Conservation (phyloP, 192 early-diverging fungal genomes). For the Entomortierella chlamydospora region DNA sequence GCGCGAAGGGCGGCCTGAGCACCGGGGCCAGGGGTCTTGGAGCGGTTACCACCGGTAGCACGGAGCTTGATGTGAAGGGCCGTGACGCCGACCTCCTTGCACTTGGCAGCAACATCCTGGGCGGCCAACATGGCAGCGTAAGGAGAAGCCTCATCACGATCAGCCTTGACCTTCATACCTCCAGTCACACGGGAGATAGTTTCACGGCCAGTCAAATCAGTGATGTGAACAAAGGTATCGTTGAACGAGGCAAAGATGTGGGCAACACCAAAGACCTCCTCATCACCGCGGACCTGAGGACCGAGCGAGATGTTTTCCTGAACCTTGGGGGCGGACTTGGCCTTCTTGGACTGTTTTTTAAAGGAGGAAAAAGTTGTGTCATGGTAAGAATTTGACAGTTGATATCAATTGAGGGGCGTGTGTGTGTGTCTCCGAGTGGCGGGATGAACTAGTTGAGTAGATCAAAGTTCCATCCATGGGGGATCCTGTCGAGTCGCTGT, state of each 20-base stretch:
- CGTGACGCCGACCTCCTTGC: constrained; percentile 99
- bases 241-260: constrained; percentile 99
- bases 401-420: no score
- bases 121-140: constrained; percentile 99
- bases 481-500: no score
- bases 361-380: no score
- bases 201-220: constrained; percentile 99
- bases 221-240: constrained; percentile 99
- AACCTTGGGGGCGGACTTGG: constrained; percentile 78
- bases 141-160: constrained; percentile 99
- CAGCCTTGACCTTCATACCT: constrained; percentile 99
- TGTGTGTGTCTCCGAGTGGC: no score
- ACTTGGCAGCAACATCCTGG: constrained; percentile 98
- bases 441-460: no score
- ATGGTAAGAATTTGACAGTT: no score
- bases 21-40: constrained; percentile 98
- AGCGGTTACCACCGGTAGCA: constrained; percentile 98
- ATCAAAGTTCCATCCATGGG: no score
- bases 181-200: constrained; percentile 99
- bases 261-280: constrained; percentile 99
- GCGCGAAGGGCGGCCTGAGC: constrained; percentile 98
- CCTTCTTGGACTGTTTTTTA: constrained; percentile 74
- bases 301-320: constrained; percentile 95
- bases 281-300: constrained; percentile 97
- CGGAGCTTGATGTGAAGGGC: constrained; percentile 99